phyloP scores from a whole-genome alignment of 139 green algal genomes.

The Pleodorina starrii region DNA sequence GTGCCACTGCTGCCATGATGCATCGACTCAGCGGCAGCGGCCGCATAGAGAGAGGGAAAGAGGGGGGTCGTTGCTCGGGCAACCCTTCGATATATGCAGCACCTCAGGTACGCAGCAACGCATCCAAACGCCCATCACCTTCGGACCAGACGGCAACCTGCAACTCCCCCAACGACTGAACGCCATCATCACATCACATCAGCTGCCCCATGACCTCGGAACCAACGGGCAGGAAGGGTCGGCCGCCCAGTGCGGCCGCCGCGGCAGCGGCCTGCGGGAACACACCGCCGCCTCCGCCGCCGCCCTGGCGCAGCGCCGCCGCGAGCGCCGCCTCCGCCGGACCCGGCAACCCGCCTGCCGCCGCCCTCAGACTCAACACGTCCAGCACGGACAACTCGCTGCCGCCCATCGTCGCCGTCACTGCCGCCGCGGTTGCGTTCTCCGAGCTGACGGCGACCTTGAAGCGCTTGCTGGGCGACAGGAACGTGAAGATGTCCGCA shows the following conservation, averaged over 20 bases:
- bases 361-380: neutral
- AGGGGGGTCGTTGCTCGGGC: no score
- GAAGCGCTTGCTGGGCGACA: conserved; percentile 35
- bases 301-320: neutral
- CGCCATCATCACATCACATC: no score
- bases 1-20: no score
- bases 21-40: no score
- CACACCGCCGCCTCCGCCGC: neutral
- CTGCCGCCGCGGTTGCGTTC: neutral
- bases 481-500: neutral
- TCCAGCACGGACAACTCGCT: neutral
- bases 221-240: neutral
- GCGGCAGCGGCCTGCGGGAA: neutral
- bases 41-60: no score
- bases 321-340: neutral
- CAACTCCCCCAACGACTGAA: no score
- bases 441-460: neutral
- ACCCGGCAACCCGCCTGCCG: neutral
- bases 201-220: neutral
- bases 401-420: no score
- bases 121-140: no score
- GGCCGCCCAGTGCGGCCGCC: neutral
- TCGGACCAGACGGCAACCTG: no score
- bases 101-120: no score
- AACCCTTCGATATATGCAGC: no score